Evolutionary conservation across 2,329 filamentous ascomycete genomes (phyloP).

Genomic region (Trichoderma koningii): DNA sequence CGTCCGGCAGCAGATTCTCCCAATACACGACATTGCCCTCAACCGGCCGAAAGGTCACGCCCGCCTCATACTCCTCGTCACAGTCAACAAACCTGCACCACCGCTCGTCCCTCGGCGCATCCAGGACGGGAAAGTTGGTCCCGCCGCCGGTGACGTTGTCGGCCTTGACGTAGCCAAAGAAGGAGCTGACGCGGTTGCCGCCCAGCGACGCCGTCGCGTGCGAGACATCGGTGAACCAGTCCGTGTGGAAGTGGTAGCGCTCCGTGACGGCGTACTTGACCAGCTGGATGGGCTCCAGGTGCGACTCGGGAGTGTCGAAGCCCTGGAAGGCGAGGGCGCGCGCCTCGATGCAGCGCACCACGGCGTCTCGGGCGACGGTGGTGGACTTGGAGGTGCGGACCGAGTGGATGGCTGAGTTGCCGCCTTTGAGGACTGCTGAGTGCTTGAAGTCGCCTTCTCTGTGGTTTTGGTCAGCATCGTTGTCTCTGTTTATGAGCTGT

Average conservation of each 20-base stretch:
- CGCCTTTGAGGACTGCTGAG: slow-evolving; percentile 45
- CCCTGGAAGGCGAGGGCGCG: slow-evolving; percentile 52
- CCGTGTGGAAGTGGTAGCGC: slow-evolving; percentile 53
- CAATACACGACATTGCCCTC: slow-evolving; percentile 53
- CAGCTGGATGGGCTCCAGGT: slow-evolving; percentile 52
- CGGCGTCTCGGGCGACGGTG: slow-evolving; percentile 43
- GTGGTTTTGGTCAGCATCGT: not conserved
- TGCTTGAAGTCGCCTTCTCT: slow-evolving; percentile 49
- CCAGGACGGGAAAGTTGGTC: slow-evolving; percentile 51
- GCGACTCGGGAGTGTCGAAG: slow-evolving; percentile 39
- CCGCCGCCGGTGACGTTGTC: slow-evolving; percentile 49
- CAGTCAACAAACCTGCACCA: slow-evolving; percentile 53
- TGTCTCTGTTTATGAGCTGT: not conserved
- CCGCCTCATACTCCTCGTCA: slow-evolving; percentile 49
- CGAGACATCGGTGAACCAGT: slow-evolving; percentile 50
- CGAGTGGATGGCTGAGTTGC: slow-evolving; percentile 39
- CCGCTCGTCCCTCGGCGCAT: slow-evolving; percentile 40
- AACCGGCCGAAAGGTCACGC: slow-evolving; percentile 51
- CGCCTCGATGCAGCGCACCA: slow-evolving; percentile 51
- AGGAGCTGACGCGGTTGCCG: slow-evolving; percentile 49
- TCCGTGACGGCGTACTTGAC: slow-evolving; percentile 50
- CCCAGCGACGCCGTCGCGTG: slow-evolving; percentile 45
- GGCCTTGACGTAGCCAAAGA: slow-evolving; percentile 51
- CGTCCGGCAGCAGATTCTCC: slow-evolving; percentile 47
- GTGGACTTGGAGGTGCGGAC: slow-evolving; percentile 52